Evolutionary conservation across 2,329 filamentous ascomycete species (phyloP), one percentile per base, ranked within the genome.

Genomic region (Parascedosporium putredinis): DNA sequence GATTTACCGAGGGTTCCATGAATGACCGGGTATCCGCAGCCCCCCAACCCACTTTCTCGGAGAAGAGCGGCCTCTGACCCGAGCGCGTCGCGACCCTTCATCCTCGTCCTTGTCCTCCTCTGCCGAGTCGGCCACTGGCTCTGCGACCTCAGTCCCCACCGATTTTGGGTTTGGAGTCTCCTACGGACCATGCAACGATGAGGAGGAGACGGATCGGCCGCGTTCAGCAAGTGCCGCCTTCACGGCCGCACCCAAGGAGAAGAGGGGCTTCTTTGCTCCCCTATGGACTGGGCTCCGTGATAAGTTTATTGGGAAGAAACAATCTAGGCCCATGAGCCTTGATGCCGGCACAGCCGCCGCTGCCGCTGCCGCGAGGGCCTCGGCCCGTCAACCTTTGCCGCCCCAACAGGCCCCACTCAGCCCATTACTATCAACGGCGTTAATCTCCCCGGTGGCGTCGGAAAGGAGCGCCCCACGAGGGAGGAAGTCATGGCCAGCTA

Each of bases 1-100:
- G 80, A 67, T 72, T 94, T 76, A 59, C 83, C 33, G 89, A 95
- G 67, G 89, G 85, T 36, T 91, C 84, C 59, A 91, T 95, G 86
- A 88, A 83, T 60, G 87, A 94, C 64, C 81, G 86, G 55, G 72
- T 78, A 27, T 90, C 85, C 59, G 75, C 79, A 52, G 77, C 74
- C 52, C 88, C 88, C 24, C 86, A 86, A 73, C 76, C 42, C 74
- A 79, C 36, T 89, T 86, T 63, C 72, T 85, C 38, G 79, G 64
- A 20, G 62, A 64, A 9, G 62, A 64, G 62, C 65, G 55, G 56
- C 52, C 29, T 61, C 57, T 45, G 58, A 56, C 23, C 51, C 51
- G 49, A 51, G 54, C 50, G 53, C 56, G 29, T 53, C 51, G 20
- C 49, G 54, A 46, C 53, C 55, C 53, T 52, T 55, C 29, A 54